Evolutionary conservation across 2,329 filamentous ascomycete species (phyloP), one percentile per base, ranked within the genome.

Genomic region (Parascedosporium putredinis): DNA sequence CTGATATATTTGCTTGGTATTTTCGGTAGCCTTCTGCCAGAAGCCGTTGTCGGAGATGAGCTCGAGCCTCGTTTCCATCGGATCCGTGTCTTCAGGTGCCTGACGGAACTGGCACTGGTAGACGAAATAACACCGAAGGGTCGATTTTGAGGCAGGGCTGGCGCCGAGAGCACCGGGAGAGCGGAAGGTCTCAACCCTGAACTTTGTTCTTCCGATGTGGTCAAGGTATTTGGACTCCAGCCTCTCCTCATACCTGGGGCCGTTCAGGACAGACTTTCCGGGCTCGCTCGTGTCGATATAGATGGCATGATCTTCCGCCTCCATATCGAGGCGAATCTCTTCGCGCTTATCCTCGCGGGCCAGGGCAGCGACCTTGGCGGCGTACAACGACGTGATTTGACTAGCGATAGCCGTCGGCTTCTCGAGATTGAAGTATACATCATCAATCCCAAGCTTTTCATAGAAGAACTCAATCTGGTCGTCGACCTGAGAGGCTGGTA

Each of bases 201-300:
- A 98, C 64, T 84, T 83, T 59, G 75, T 75, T 23, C 79, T 76
- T 58, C 77, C 83, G 33, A 82, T 84, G 60, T 82, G 81, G 65
- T 97, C 89, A 57, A 98, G 79, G 64, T 97, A 97, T 74, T 97
- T 97, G 66, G 84, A 78, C 70, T 97, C 93, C 53, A 98, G 87
- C 53, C 91, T 81, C 64, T 88, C 83, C 71, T 98, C 93, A 65
- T 96, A 98, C 52, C 84, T 79, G n/a, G 93, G 90, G 2, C 93
- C 93, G 49, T 77, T 72, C 20, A 86, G 72, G 44, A 83, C 77
- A 52, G 83, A 86, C 58, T 87, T 74, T 56, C 93, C 93, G 14
- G 93, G 91, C 62, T 84, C 85, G 67, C 90, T 96, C 50, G 93
- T 98, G 65, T 98, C 93, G 58, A 98, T 97, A 71, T 97, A 98